A percentile compares a stretch with the other conserved stretches of the same genome.
Conservation (phyloP, 1,139 yeast species). For the Protomyces inundatus region DNA sequence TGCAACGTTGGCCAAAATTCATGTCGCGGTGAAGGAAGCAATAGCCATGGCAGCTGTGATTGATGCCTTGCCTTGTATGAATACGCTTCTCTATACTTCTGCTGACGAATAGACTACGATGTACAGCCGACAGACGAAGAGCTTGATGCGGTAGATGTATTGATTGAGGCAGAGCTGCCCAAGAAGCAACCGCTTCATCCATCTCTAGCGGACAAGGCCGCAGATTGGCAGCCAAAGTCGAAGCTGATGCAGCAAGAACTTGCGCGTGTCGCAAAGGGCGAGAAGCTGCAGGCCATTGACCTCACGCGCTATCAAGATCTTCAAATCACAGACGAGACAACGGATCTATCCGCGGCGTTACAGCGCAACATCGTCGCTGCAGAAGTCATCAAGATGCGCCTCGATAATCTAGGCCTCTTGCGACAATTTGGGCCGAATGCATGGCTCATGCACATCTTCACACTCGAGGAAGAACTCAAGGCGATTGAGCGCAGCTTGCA, state of each 20-base stretch:
- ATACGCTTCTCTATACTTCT: neutral
- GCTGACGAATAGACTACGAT: conserved; percentile 2
- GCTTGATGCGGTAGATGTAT: conserved; percentile 13
- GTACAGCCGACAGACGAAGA: conserved; percentile 14
- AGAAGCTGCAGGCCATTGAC: conserved; percentile 13
- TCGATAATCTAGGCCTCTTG: conserved; percentile 8
- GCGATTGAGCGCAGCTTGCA: conserved; percentile 8
- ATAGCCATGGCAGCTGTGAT: neutral
- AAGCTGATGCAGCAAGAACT: conserved; percentile 6
- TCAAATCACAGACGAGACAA: neutral
- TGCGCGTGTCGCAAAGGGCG: conserved; percentile 3
- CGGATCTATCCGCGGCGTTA: neutral
- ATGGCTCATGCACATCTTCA: conserved; percentile 14
- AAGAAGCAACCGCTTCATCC: conserved; percentile 14
- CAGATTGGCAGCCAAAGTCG: conserved; percentile 5
- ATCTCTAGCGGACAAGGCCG: conserved; percentile 1
- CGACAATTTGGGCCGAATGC: conserved; percentile 19
- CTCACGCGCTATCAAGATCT: conserved; percentile 12
- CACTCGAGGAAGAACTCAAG: conserved; percentile 5
- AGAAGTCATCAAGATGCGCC: conserved; percentile 5
- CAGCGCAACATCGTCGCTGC: conserved; percentile 14
- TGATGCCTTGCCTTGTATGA: neutral
- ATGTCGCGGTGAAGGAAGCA: neutral
- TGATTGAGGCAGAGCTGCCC: conserved; percentile 15
- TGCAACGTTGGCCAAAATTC: neutral